Evolutionary conservation across 108 stramenopile genomes (phyloP).

Genomic region (Cyclotella choctawhatcheeana): DNA sequence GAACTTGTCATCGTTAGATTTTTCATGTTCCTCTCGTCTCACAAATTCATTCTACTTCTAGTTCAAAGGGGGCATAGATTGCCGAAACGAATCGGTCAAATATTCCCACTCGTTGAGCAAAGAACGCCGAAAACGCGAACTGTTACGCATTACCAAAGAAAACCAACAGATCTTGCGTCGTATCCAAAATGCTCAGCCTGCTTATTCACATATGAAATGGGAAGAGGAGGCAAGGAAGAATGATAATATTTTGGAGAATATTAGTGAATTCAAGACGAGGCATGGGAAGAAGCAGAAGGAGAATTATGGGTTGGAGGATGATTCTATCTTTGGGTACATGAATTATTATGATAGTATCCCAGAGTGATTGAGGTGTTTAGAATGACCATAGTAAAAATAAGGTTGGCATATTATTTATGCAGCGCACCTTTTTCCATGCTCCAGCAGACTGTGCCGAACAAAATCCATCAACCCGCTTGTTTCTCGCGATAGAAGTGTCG

Average conservation of each 20-base stretch:
- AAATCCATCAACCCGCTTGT: neutral
- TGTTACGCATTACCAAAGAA: constrained; percentile 81
- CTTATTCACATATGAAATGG: constrained; percentile 83
- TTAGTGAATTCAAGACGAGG: constrained; percentile 69
- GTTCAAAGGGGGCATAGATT: constrained; percentile 69
- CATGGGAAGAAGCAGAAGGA: constrained; percentile 13
- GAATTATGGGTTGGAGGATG: constrained; percentile 22
- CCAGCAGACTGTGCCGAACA: too few relatives aligned
- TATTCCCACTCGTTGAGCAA: constrained; percentile 64
- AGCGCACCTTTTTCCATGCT: too few relatives aligned
- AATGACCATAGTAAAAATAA: neutral
- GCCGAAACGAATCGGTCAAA: constrained; percentile 48
- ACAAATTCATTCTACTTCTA: neutral
- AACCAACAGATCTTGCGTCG: constrained; percentile 70
- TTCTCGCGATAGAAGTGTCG: constrained; percentile 6
- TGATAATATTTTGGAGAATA: constrained; percentile 69
- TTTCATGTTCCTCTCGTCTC: neutral
- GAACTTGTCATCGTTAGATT: neutral
- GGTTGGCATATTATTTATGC: too few relatives aligned
- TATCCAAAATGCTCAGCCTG: constrained; percentile 72
- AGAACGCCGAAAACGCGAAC: constrained; percentile 74
- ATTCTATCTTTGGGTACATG: constrained; percentile 49
- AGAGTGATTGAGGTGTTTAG: constrained; percentile 1
- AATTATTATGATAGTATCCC: constrained; percentile 43
- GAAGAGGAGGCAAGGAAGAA: constrained; percentile 75